Base-by-base conservation (phyloP, 1,139 yeast genomes). In the Scheffersomyces titani region DNA sequence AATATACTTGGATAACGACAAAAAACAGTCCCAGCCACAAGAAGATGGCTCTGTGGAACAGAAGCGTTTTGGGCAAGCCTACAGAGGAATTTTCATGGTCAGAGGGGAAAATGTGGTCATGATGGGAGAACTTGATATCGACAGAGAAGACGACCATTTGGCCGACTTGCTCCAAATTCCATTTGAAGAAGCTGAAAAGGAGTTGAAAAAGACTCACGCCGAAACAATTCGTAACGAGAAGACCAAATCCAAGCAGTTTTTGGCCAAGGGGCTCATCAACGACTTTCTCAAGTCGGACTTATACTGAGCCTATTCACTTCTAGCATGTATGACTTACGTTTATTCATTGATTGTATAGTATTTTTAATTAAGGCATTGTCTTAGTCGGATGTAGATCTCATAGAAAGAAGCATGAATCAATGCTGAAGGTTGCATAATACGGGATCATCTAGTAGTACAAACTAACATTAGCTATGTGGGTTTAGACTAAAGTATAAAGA, bases 71-170 rank as follows among this genome's bases (percentile, higher is more conserved):
- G 97, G 91, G 6, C 97, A 94, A 71, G 80, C 78, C 24, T 82
- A 83, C 57, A 83, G 92, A 55, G 97, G 97, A 1, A 92, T 92
- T 53, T 89, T 88, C 68, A 85, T 96, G 79, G 89, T 96, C 47
- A 89, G 99, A 75, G 99, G 99, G 61, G 99, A 94, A 73, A 94
- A 94, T 67, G 96, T 94, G 18, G 96, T 93, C n/a, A 85, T 93
- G 86, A 75, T 94, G 73, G 99, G 99, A 21, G 98, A 94, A 70
- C 83, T 94, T 55, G 98, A 94, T 71, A 89, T 92, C 61, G 97
- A 92, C 68, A 84, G 78, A 63, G 98, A 93, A 72, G 97, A 90
- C 68, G 85, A 79, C 59, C 89, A 90, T 57, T 79, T 90, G 67
- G 80, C 80, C 51, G 73, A 75, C 19, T 78, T 87, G 70, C 77